phyloP scores from a whole-genome alignment of 2,329 filamentous ascomycete species.

The Metarhizium anisopliae region DNA sequence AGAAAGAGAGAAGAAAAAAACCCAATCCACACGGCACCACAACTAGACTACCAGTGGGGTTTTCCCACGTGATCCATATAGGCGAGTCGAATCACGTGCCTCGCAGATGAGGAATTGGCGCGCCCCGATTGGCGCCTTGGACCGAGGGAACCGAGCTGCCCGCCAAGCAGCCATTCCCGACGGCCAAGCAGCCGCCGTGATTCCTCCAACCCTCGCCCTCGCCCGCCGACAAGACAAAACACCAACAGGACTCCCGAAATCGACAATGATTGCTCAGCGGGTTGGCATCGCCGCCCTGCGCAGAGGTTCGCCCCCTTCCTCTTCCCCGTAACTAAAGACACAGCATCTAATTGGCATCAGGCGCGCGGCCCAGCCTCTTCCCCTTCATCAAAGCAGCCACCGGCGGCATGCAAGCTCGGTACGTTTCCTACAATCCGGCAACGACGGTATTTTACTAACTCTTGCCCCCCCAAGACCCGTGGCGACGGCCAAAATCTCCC shows the following conservation, averaged over 20 bases:
- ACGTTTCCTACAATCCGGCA: slow-evolving; percentile 9
- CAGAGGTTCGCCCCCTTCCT: slow-evolving; percentile 36
- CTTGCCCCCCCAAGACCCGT: slow-evolving; percentile 24
- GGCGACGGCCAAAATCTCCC: slow-evolving; percentile 48
- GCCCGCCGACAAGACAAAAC: no score
- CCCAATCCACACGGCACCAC: background rate
- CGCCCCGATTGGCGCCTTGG: slow-evolving; percentile 29
- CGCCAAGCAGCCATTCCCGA: background rate
- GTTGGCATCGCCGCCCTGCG: slow-evolving; percentile 50
- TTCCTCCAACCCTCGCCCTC: background rate
- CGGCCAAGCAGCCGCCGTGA: background rate
- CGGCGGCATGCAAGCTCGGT: slow-evolving; percentile 39
- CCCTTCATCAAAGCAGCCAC: slow-evolving; percentile 33
- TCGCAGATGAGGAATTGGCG: slow-evolving; percentile 27
- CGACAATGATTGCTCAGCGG: slow-evolving; percentile 47
- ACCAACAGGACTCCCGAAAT: background rate
- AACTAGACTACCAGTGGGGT: no score
- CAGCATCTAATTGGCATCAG: background rate
- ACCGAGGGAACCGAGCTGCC: slow-evolving; percentile 33
- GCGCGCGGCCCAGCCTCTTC: slow-evolving; percentile 30
- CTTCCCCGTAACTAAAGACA: no score
- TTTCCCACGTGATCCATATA: slow-evolving; percentile 15
- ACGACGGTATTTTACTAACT: no score
- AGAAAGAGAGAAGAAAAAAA: slow-evolving; percentile 23
- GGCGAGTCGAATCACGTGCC: slow-evolving; percentile 17